Percentiles rank a stretch among this genome's conserved stretches.
These are phyloP conservation scores for Magnaporthiopsis incrustans DNA, from an alignment of 2,329 filamentous ascomycete species.

Conservation along the genomic window DNA sequence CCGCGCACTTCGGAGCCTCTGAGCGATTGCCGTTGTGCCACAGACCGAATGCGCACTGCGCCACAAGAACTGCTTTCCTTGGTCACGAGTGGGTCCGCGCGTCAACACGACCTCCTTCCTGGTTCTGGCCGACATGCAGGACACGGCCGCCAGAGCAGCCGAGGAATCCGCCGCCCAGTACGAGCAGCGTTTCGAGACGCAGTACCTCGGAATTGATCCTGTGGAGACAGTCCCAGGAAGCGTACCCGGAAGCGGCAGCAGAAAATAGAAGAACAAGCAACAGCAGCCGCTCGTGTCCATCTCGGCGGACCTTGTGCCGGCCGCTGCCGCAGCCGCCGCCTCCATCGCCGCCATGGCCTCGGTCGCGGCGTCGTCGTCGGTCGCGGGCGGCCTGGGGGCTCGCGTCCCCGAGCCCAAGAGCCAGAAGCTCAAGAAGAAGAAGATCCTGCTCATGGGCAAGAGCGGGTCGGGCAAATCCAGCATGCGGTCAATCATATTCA, in stretches of 20 bases:
- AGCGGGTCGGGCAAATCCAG: slow-evolving; percentile 96
- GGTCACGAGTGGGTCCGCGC: neutral
- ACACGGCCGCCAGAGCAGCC: neutral
- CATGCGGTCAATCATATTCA: slow-evolving; percentile 98
- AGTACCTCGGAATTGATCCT: neutral
- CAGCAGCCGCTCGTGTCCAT: neutral
- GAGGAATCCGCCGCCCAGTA: neutral
- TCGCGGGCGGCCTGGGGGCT: slow-evolving; percentile 2
- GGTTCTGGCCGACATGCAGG: neutral
- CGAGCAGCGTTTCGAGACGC: neutral
- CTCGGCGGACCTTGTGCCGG: neutral
- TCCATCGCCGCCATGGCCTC: slow-evolving; percentile 1
- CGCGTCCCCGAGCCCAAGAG: slow-evolving; percentile 8
- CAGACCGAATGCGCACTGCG: neutral
- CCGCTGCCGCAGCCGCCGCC: neutral
- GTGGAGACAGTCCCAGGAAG: neutral
- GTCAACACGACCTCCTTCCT: neutral
- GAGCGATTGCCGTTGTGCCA: neutral
- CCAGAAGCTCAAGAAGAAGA: slow-evolving; percentile 73
- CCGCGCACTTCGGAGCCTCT: neutral
- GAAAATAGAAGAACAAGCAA: too few relatives aligned
- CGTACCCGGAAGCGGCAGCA: neutral
- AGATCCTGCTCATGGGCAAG: slow-evolving; percentile 87
- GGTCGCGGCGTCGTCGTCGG: neutral
- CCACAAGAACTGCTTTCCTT: neutral